Conservation (phyloP, 2,329 filamentous ascomycete species). For the Nigrograna mackinnonii region DNA sequence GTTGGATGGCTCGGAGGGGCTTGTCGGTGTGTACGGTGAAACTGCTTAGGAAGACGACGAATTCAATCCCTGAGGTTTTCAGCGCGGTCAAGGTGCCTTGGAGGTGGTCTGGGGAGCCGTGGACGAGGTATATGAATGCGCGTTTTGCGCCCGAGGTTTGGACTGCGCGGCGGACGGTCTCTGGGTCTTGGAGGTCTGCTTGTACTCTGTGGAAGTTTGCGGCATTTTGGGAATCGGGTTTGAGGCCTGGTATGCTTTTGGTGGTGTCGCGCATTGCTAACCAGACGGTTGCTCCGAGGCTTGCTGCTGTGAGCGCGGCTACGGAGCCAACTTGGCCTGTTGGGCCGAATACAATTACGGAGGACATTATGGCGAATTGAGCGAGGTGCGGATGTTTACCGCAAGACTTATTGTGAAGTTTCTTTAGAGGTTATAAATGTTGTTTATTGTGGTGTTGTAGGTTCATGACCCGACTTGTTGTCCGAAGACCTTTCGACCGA, state of each 20-base stretch:
- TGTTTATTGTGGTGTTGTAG: too few relatives aligned
- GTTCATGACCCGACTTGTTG: too few relatives aligned
- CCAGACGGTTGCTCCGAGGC: slow-evolving; percentile 48
- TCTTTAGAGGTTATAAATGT: too few relatives aligned
- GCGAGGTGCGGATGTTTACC: too few relatives aligned
- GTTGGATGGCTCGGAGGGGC: neutral
- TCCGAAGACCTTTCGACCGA: too few relatives aligned
- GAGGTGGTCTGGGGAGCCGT: slow-evolving; percentile 44
- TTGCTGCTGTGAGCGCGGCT: slow-evolving; percentile 43
- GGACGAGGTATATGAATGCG: slow-evolving; percentile 54
- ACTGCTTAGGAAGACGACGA: slow-evolving; percentile 47
- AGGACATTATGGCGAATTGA: too few relatives aligned
- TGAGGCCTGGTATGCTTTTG: slow-evolving; percentile 48
- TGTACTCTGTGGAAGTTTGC: slow-evolving; percentile 41
- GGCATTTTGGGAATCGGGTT: slow-evolving; percentile 30
- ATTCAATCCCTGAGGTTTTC: slow-evolving; percentile 49
- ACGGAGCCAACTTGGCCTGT: slow-evolving; percentile 51
- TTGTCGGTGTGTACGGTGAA: neutral
- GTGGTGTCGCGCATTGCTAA: slow-evolving; percentile 53
- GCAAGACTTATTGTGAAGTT: too few relatives aligned
- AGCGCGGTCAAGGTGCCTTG: slow-evolving; percentile 46
- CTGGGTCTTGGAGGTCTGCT: slow-evolving; percentile 51
- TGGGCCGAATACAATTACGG: slow-evolving; percentile 46
- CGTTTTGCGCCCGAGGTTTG: slow-evolving; percentile 45
- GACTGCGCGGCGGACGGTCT: slow-evolving; percentile 47